Base-by-base conservation (phyloP, 352 stramenopile genomes). In the Phytophthora nicotianae region DNA sequence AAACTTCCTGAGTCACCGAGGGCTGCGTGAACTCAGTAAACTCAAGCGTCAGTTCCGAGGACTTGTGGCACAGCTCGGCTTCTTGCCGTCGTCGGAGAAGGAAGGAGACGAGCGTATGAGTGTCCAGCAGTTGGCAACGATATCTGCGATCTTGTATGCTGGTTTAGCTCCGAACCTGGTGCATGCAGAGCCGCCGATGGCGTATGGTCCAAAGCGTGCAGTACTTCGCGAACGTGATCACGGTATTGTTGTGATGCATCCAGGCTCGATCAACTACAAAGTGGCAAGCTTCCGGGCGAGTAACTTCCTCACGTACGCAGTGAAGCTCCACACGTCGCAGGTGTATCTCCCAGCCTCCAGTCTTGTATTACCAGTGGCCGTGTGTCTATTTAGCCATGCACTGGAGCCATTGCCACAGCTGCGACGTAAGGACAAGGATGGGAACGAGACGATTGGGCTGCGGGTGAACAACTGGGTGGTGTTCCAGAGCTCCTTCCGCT, bases 151-250 rank as follows among this genome's bases (percentile, higher is more conserved):
- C 13, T 47, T 97, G 8, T 93, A 83, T 47, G 90, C 80, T 21
- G 88, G 87, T 17, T 68, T 99, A 24, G 90, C 96, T 33, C 96
- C 96, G 11, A 98, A 98, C 66, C 67, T 99, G 42, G 88, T 98
- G 17, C 82, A 93, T 60, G 69, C 79, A 21, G 78, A 90, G 45
- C 68, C 65, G 6, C 46, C 74, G 5, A 17, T 58, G 20, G 58
- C 63, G 5, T 62, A 77, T 49, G 48, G 68, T 9, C 26, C 58
- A 26, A 79, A 82, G 29, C 62, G 65, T 17, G 59, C 69, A 4
- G 52, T 79, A 19, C 55, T 89, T 35, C 71, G 74, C 8, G 76
- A 89, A 57, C 65, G 77, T 23, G 71, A 84, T 58, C 68, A 75
- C 37, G 61, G 62, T 8, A 62, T 78, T 19, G 78, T 91, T 13